phyloP scores from a whole-genome alignment of 2,329 filamentous ascomycete species.

The Aspergillus nomiae region DNA sequence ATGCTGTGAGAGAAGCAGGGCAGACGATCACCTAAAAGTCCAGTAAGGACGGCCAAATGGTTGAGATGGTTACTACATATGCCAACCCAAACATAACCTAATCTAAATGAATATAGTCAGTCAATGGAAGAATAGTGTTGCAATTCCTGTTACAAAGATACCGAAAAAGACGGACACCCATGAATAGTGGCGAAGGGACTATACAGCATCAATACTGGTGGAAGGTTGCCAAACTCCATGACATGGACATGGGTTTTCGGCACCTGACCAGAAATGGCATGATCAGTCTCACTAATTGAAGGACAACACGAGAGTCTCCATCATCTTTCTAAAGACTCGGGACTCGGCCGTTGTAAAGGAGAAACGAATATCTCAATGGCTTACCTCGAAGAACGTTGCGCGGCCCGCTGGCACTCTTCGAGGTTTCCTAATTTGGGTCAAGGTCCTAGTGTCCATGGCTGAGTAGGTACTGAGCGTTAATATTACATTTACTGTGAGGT shows the following conservation, averaged over 20 bases:
- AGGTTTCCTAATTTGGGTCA: neutral
- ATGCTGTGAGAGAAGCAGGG: neutral
- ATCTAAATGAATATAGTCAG: neutral
- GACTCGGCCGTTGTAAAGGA: neutral
- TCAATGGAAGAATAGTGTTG: neutral
- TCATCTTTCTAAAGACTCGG: neutral
- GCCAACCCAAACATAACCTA: neutral
- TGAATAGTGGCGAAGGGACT: neutral
- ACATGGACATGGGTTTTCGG: neutral
- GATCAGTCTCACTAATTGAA: neutral
- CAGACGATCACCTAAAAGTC: neutral
- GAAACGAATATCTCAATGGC: neutral
- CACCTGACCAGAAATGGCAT: neutral
- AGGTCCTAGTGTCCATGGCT: neutral
- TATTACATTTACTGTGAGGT: neutral
- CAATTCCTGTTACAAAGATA: neutral
- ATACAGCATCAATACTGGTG: neutral
- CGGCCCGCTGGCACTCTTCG: neutral
- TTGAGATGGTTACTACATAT: neutral
- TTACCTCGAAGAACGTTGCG: neutral
- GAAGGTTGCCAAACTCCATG: neutral
- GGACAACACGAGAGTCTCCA: neutral
- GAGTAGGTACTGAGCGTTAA: neutral
- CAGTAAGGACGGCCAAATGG: neutral
- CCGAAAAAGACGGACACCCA: neutral